Evolutionary conservation across 176 grass and related monocot genomes (phyloP).

Genomic region (Themeda triandra): DNA sequence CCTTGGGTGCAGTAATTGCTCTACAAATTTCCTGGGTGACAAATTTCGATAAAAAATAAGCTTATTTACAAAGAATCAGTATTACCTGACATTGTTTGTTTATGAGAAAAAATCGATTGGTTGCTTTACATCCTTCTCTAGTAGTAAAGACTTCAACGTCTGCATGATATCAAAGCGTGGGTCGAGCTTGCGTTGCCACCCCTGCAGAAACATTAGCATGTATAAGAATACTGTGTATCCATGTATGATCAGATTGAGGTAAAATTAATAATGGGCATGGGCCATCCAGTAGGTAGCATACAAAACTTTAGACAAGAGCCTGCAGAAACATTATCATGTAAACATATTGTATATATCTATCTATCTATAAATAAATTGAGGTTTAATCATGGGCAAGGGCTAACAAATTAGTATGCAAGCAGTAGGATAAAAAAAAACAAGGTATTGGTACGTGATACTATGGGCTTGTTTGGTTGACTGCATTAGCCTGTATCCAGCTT

Average conservation of each 20-base stretch:
- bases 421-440: slow-evolving; percentile 26
- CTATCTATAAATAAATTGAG: not conserved
- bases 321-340: slow-evolving; percentile 50
- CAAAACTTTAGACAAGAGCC: slow-evolving; percentile 30
- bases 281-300: slow-evolving; percentile 12
- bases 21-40: not conserved
- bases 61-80: not conserved
- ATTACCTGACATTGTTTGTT: slow-evolving; percentile 37
- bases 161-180: slow-evolving; percentile 93
- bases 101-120: slow-evolving; percentile 76
- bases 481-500: not conserved
- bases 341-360: not conserved
- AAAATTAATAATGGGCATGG: not conserved
- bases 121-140: slow-evolving; percentile 71
- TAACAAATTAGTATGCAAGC: not conserved
- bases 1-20: not conserved
- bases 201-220: slow-evolving; percentile 56
- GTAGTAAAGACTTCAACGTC: slow-evolving; percentile 70
- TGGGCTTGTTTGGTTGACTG: not conserved
- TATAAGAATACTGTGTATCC: not conserved
- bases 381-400: not conserved
- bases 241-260: not conserved
- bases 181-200: slow-evolving; percentile 91
- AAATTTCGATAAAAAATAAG: not conserved
- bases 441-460: not conserved